Conservation (phyloP, 2,329 filamentous ascomycete genomes). For the Thermoascus crustaceus region DNA sequence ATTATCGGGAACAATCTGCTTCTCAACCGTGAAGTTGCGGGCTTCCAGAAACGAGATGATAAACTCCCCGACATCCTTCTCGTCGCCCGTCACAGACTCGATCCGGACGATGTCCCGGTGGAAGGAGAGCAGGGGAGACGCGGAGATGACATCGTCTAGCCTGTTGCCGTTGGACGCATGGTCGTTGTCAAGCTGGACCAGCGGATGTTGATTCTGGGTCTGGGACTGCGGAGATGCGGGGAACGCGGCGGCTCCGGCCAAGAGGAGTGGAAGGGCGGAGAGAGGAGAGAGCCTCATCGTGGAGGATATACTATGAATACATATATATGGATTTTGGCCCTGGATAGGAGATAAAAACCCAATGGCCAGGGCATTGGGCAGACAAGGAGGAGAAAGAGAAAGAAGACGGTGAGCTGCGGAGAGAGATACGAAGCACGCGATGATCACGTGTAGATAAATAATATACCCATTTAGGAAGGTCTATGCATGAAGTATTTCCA, state of each 20-base stretch:
- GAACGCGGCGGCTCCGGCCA: too few relatives aligned
- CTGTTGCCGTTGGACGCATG: slow-evolving; percentile 5
- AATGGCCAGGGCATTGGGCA: too few relatives aligned
- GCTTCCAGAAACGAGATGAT: slow-evolving; percentile 57
- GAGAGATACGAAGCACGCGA: too few relatives aligned
- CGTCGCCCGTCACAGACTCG: slow-evolving; percentile 62
- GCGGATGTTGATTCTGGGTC: too few relatives aligned
- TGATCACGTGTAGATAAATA: too few relatives aligned
- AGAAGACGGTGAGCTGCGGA: too few relatives aligned
- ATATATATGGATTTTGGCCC: too few relatives aligned
- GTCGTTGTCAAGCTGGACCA: neutral
- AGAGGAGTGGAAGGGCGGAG: neutral
- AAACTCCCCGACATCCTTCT: slow-evolving; percentile 60
- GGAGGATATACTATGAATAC: neutral
- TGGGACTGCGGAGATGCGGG: slow-evolving; percentile 1
- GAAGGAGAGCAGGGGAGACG: slow-evolving; percentile 54
- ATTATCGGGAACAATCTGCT: slow-evolving; percentile 38
- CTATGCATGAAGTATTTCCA: too few relatives aligned
- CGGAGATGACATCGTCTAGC: slow-evolving; percentile 30
- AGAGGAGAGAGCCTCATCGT: neutral
- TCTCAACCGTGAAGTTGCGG: slow-evolving; percentile 55
- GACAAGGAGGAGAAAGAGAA: too few relatives aligned
- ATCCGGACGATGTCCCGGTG: slow-evolving; percentile 69
- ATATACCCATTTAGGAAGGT: too few relatives aligned
- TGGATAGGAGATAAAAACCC: too few relatives aligned